Percentiles rank a stretch among this genome's conserved stretches.
phyloP scores from a whole-genome alignment of 352 stramenopile species.

The Pythium chondricola region DNA sequence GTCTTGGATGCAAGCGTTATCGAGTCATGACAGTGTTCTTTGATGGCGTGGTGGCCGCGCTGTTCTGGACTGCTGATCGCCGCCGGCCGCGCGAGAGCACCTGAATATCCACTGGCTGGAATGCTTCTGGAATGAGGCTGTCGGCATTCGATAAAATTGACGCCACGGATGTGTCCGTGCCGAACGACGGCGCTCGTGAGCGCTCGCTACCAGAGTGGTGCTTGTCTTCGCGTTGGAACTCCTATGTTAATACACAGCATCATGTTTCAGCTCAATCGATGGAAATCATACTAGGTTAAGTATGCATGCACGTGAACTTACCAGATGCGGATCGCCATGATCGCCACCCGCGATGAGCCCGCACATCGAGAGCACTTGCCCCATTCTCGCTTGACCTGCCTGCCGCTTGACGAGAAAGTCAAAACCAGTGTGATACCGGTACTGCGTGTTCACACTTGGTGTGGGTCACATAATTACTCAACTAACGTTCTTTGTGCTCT shows the following conservation, averaged over 20 bases:
- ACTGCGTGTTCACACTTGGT: too few relatives aligned
- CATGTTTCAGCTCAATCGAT: background rate
- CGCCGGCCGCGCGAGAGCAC: slow-evolving; percentile 19
- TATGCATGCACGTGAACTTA: slow-evolving; percentile 5
- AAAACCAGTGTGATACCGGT: too few relatives aligned
- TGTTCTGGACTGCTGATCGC: slow-evolving; percentile 16
- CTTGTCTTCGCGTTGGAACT: slow-evolving; percentile 20
- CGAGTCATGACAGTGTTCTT: too few relatives aligned
- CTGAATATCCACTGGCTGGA: slow-evolving; percentile 31
- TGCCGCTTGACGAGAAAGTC: background rate
- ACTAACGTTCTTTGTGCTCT: too few relatives aligned
- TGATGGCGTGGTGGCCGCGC: slow-evolving; percentile 12
- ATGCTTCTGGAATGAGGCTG: slow-evolving; percentile 23
- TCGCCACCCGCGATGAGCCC: slow-evolving; percentile 21
- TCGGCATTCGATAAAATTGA: slow-evolving; percentile 25
- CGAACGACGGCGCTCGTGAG: slow-evolving; percentile 17
- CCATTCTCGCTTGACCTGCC: slow-evolving; percentile 16
- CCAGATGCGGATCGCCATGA: slow-evolving; percentile 15
- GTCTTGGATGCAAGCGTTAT: too few relatives aligned
- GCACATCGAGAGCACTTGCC: slow-evolving; percentile 31
- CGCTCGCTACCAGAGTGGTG: slow-evolving; percentile 12
- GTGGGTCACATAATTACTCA: too few relatives aligned
- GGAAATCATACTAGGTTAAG: slow-evolving; percentile 28
- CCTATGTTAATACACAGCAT: slow-evolving; percentile 1
- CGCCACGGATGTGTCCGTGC: slow-evolving; percentile 22